These are phyloP conservation scores for Scytalidium sp. DNA, from an alignment of 2,329 filamentous ascomycete species.

Conservation along the genomic window DNA sequence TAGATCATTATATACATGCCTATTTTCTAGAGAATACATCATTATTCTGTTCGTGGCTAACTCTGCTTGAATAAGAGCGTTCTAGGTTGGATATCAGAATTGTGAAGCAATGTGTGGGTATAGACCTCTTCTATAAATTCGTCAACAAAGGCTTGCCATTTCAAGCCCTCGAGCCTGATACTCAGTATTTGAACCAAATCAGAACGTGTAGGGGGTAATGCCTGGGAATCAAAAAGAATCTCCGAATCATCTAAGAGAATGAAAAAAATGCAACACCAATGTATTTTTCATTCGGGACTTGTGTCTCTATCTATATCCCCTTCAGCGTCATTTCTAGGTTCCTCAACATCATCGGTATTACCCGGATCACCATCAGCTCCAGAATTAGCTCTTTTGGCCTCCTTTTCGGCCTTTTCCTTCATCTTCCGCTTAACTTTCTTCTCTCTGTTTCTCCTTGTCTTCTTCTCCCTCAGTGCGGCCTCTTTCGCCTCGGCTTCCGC, in stretches of 20 bases:
- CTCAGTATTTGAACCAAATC: too few species aligned
- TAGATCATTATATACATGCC: not conserved
- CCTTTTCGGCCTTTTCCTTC: constrained; percentile 55
- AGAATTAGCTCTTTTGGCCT: constrained; percentile 7
- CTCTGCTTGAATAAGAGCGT: too few species aligned
- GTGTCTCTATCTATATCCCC: not conserved
- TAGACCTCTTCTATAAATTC: too few species aligned
- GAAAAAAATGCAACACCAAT: too few species aligned
- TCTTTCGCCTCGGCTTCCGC: constrained; percentile 47
- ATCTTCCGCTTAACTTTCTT: constrained; percentile 58
- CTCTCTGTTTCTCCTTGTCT: constrained; percentile 56
- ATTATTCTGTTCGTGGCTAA: not conserved
- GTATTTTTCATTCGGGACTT: not conserved
- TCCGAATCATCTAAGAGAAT: too few species aligned
- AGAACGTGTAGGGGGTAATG: too few species aligned
- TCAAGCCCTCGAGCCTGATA: too few species aligned
- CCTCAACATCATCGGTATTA: not conserved
- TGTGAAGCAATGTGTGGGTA: too few species aligned
- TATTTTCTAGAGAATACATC: not conserved
- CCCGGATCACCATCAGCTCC: constrained; percentile 4
- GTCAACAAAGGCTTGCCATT: too few species aligned
- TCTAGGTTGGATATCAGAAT: too few species aligned
- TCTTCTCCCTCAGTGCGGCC: constrained; percentile 56
- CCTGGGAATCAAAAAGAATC: too few species aligned
- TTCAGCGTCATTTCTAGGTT: too few species aligned